Evolutionary conservation across 2,329 filamentous ascomycete species (phyloP), one percentile per base, ranked within the genome.

Genomic region (Ampelomyces quisqualis): DNA sequence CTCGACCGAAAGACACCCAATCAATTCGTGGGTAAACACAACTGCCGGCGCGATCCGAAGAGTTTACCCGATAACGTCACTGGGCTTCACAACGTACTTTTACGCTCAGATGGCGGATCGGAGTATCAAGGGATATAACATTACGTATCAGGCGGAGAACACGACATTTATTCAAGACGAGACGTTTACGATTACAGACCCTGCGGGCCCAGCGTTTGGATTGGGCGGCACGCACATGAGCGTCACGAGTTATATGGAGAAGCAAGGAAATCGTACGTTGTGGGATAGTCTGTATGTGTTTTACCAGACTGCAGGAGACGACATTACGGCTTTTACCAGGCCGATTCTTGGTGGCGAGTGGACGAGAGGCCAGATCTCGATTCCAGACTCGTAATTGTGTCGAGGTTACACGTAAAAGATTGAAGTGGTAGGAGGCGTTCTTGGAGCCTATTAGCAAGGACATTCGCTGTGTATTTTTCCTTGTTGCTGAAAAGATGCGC

Each of bases 1-100:
- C 1, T 55, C 58, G 3, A 64, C 57, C 1, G 48, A 56, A 4
- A 23, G 40, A 0, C 71, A 73, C 34, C 70, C 69, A 0, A 67
- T 72, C 50, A 73, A 73, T 24, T 44, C 53, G 2, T 73, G 70
- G 68, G 35, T 42, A 17, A 67, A 67, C 43, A 48, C 62, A 4
- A 52, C 50, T 5, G 42, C 33, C 4, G 47, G 43, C 7, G 45
- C 58, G 2, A 72, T 72, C 36, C 51, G 48, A 10, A 55, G 66
- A 21, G 66, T 73, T 7, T 53, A 70, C 36, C 68, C 70, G 2
- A 59, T 64, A 1, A 69, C 68, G 1, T 69, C 64, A 1, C 55
- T 73, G 0, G 70, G 71, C 24, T 73, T 67, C 49, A 73, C 70
- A 0, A 69, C 67, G 27, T 70, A 61, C 45, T 67, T 73, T 40